Percentiles rank a stretch among this genome's conserved stretches.
Evolutionary conservation across 2,329 filamentous ascomycete genomes (phyloP).

Genomic region (Aureobasidium zeae): DNA sequence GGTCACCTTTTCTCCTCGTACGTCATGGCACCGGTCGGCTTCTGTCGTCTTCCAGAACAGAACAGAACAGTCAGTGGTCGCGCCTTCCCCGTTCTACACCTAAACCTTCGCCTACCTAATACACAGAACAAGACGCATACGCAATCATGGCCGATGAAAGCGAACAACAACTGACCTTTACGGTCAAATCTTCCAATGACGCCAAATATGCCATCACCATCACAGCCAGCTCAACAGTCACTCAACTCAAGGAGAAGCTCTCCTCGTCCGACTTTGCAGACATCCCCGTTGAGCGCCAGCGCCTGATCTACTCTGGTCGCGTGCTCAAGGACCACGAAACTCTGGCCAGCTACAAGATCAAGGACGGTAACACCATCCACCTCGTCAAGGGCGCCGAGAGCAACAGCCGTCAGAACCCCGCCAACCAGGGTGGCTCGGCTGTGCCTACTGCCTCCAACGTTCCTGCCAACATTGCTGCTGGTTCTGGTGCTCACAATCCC

Average conservation of each 20-base stretch:
- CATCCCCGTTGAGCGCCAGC: slow-evolving; percentile 77
- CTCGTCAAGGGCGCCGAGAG: slow-evolving; percentile 93
- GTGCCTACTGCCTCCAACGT: slow-evolving; percentile 49
- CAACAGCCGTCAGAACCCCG: slow-evolving; percentile 56
- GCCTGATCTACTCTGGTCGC: slow-evolving; percentile 92
- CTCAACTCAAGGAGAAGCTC: slow-evolving; percentile 84
- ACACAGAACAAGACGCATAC: too few species aligned
- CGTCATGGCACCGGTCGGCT: slow-evolving; percentile 4
- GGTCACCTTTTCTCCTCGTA: too few species aligned
- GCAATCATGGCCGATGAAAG: slow-evolving; percentile 50
- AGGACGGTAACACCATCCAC: slow-evolving; percentile 89
- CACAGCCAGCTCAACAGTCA: slow-evolving; percentile 62
- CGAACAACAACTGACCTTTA: slow-evolving; percentile 85
- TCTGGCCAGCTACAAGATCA: slow-evolving; percentile 82
- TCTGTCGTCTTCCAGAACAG: slow-evolving; percentile 12
- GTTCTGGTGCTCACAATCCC: slow-evolving; percentile 72
- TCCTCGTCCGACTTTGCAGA: slow-evolving; percentile 73
- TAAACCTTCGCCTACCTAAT: too few species aligned
- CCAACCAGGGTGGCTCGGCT: slow-evolving; percentile 38
- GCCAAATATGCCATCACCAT: slow-evolving; percentile 77
- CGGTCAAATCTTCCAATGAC: slow-evolving; percentile 93
- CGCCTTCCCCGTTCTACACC: too few species aligned
- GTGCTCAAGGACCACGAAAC: slow-evolving; percentile 93
- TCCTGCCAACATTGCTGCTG: slow-evolving; percentile 69
- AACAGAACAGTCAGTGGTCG: too few species aligned